phyloP scores from a whole-genome alignment of 2,329 filamentous ascomycete genomes.

The Colletotrichum euphorbiae region DNA sequence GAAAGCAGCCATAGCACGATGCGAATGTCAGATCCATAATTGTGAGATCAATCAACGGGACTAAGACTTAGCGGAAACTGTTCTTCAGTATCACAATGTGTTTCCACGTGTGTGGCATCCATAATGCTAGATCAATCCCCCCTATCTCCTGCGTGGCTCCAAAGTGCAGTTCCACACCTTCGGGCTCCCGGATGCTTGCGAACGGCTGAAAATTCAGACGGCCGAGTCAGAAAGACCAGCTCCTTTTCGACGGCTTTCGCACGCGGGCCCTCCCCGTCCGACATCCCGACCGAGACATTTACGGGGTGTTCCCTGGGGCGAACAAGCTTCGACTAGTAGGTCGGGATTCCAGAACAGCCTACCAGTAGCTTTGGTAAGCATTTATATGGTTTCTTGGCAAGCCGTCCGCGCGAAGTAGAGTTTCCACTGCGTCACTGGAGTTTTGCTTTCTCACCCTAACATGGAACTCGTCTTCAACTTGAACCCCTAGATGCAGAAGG shows the following conservation, averaged over 20 bases:
- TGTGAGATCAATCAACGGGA: conserved; percentile 5
- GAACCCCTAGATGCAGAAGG: neutral
- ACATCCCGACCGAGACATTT: conserved; percentile 11
- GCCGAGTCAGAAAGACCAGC: conserved; percentile 14
- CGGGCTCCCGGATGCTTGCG: conserved; percentile 17
- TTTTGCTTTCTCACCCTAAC: neutral
- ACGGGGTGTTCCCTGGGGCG: conserved; percentile 5
- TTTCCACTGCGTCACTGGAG: conserved; percentile 11
- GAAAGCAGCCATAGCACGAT: neutral
- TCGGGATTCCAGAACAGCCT: conserved; percentile 6
- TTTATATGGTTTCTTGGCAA: conserved; percentile 16
- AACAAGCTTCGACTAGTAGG: conserved; percentile 12
- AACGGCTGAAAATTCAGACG: conserved; percentile 9
- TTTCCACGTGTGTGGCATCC: conserved; percentile 19
- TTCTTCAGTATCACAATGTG: conserved; percentile 1
- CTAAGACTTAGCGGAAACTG: neutral
- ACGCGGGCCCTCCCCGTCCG: conserved; percentile 5
- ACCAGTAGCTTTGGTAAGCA: neutral
- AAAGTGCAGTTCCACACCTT: neutral
- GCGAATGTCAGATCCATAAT: conserved; percentile 6
- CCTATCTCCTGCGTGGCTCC: neutral
- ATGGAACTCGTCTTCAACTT: neutral
- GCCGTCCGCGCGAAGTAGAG: neutral
- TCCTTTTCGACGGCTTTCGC: neutral
- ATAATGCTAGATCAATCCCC: neutral